Evolutionary conservation across 805 yeast species (phyloP).

Genomic region (Saturnispora serradocipensis): DNA sequence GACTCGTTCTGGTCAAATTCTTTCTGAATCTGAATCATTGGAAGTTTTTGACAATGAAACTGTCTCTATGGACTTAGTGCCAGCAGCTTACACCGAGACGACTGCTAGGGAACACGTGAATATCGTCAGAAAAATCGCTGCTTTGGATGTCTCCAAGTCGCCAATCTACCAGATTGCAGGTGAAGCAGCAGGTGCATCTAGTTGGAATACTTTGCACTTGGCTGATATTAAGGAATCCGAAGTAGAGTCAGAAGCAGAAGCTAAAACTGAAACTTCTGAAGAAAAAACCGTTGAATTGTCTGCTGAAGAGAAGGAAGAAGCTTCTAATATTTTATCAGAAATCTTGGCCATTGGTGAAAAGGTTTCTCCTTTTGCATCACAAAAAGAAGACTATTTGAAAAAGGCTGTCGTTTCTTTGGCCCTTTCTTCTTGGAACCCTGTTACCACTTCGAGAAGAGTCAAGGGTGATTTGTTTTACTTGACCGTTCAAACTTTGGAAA

Average conservation of each 20-base stretch:
- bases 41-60: constrained; percentile 14
- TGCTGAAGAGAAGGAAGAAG: constrained; percentile 26
- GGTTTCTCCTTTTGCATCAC: constrained; percentile 22
- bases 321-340: constrained; percentile 16
- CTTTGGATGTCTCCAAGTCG: constrained; percentile 40
- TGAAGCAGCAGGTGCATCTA: constrained; percentile 41
- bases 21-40: constrained; percentile 21
- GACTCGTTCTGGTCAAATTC: constrained; percentile 25
- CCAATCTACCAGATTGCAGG: constrained; percentile 31
- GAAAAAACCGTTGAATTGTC: constrained; percentile 19
- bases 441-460: constrained; percentile 48
- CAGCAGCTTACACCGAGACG: constrained; percentile 51
- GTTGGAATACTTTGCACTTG: constrained; percentile 35
- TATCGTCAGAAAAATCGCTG: constrained; percentile 53
- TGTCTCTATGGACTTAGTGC: constrained; percentile 37
- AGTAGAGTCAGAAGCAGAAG: constrained; percentile 9
- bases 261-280: constrained; percentile 11
- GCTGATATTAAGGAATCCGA: constrained; percentile 20
- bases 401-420: constrained; percentile 48
- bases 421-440: constrained; percentile 82
- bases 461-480: constrained; percentile 79
- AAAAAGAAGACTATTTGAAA: constrained; percentile 26
- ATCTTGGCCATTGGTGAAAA: constrained; percentile 6
- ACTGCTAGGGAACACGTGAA: constrained; percentile 53
- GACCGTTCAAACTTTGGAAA: constrained; percentile 68